Evolutionary conservation across 495 filamentous ascomycete genomes (phyloP), one percentile per base, ranked within the genome.

Genomic region (Penicillium longicatenatum): DNA sequence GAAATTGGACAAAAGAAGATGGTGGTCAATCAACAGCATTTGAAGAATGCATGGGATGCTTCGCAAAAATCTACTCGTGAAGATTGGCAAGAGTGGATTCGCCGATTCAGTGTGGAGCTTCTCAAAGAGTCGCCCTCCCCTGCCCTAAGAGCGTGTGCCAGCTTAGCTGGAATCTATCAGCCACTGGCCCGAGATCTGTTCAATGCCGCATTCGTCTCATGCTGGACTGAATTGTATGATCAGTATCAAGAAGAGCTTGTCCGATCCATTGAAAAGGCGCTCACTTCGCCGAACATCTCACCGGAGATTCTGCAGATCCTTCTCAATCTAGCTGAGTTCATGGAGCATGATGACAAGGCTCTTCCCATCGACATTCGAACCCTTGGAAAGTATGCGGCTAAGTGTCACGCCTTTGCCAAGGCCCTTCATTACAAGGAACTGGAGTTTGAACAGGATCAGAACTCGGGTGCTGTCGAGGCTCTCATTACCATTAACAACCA

Each of bases 1-100:
- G 94, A 98, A 61, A 89, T 93, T 53, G 85, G 86, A 8, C 89
- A 88, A 50, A 98, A 97, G 80, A 97, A 97, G 74, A 81, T 97
- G 49, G 91, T 92, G 35, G 89, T 97, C 54, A 99, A 98, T 62
- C 92, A 97, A 52, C 90, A 97, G 64, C 94, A 99, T 78, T 81
- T 99, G 10, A 97, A 97, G 70, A 90, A 91, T 58, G 94, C 95
- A 1, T 99, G 95, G 94, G 95, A 98, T 62, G 92, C 95, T 4
- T 90, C 86, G 35, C 90, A 94, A 53, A 94, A 96, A 69, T 96
- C 94, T 17, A 99, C 94, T 2, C 86, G 90, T 48, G 94, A 99
- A 68, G 94, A 99, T 72, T 99, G 94, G 94, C 90, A 95, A 59
- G 94, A 99, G 72, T 99, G 94, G 94, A 96, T 97, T 70, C 84